Conservation (phyloP, 768 basidiomycete species). For the Calocybe cyanea region DNA sequence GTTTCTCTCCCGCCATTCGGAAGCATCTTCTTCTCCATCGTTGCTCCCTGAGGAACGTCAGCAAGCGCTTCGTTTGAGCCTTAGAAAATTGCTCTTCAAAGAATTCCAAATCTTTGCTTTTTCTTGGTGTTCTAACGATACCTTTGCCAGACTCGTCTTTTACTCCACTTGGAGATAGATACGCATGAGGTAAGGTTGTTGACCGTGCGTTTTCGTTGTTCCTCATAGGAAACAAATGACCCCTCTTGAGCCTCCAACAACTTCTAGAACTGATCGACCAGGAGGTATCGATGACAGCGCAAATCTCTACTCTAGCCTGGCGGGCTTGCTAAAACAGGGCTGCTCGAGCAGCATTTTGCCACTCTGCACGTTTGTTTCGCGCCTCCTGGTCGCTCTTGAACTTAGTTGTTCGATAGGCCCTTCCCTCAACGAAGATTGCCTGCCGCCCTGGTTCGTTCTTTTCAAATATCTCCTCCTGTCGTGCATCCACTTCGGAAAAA, state of each 20-base stretch:
- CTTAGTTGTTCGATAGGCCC: background rate
- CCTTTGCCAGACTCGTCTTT: too few relatives aligned
- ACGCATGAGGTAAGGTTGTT: background rate
- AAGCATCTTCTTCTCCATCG: background rate
- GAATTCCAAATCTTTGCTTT: background rate
- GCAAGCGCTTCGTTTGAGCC: background rate
- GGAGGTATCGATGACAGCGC: background rate
- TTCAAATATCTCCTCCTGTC: background rate
- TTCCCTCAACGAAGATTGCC: constrained; percentile 1
- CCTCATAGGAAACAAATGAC: constrained; percentile 1
- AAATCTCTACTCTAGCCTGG: background rate
- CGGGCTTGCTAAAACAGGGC: background rate
- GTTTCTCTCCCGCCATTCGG: background rate
- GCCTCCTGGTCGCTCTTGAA: background rate
- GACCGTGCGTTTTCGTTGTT: background rate
- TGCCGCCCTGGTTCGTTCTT: background rate
- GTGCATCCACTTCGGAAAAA: background rate
- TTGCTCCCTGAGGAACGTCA: background rate
- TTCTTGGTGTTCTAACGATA: background rate
- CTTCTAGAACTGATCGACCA: constrained; percentile 2
- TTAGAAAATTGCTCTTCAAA: background rate
- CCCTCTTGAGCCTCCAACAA: constrained; percentile 1
- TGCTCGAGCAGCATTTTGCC: background rate
- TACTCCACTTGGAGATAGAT: background rate
- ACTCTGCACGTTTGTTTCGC: constrained; percentile 1